Conservation (phyloP, 148 eudicot genomes). For the Persicaria maculosa region DNA sequence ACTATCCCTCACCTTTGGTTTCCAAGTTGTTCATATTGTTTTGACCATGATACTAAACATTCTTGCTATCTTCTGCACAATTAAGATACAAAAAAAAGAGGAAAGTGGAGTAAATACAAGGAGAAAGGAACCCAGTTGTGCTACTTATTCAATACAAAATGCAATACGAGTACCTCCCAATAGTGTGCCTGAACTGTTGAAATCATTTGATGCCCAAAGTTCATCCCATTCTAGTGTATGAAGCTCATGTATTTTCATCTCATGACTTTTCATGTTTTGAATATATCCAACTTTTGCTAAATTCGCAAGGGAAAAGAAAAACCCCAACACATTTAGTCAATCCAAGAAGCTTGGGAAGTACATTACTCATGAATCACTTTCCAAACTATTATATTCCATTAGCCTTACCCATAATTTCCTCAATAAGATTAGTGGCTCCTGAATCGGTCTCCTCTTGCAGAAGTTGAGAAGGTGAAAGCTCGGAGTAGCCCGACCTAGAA, state of each 20-base stretch:
- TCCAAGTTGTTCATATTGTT: constrained; percentile 24
- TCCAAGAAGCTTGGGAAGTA: neutral
- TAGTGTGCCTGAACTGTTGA: constrained; percentile 21
- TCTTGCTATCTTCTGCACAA: constrained; percentile 29
- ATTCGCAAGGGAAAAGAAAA: constrained; percentile 10
- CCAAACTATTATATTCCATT: too few species aligned
- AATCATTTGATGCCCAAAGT: constrained; percentile 60
- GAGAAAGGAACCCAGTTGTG: constrained; percentile 2
- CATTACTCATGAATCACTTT: neutral
- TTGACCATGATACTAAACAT: constrained; percentile 2
- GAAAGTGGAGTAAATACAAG: constrained; percentile 6
- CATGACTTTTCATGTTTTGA: constrained; percentile 41
- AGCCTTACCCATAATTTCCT: too few species aligned
- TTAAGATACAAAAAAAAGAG: neutral
- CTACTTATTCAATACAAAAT: too few species aligned
- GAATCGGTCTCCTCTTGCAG: too few species aligned
- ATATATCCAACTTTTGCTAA: constrained; percentile 38
- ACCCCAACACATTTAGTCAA: neutral
- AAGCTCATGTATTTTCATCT: constrained; percentile 70
- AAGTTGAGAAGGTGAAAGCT: constrained; percentile 14
- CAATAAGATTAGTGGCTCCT: too few species aligned
- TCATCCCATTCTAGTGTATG: constrained; percentile 96
- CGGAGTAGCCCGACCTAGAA: constrained; percentile 46
- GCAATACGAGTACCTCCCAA: too few species aligned
- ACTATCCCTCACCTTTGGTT: constrained; percentile 41